Base-by-base conservation (phyloP, 306 rosid species). In the Rosa multiflora region DNA sequence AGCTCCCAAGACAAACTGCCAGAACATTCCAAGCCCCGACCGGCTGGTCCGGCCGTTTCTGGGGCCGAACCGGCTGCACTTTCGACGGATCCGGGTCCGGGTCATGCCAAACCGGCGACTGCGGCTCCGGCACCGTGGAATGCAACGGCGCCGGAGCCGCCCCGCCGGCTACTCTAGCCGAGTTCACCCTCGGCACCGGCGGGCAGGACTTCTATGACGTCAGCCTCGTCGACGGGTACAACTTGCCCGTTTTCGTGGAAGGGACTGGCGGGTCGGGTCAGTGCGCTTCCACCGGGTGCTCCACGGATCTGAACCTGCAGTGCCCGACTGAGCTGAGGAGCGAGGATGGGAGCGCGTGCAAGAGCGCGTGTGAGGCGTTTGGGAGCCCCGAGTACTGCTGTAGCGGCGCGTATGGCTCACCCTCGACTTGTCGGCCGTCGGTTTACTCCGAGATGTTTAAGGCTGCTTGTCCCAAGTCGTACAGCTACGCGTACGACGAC, bases 11-110 rank as follows among this genome's bases (percentile, higher is more conserved):
- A 7, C 90, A 84, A 47, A 77, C 97, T 42, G 85, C 93, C 0
- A 92, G 99, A 37, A 49, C 96, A 0, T 85, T 95, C 51, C 89
- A 83, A 67, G 96, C 99, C 0, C 96, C 99, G 6, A 89, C 99
- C 5, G 99, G 98, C 71, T 95, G 99, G 99, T 95, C 99, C 66
- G 99, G 99, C 3, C 91, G 99, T 0, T 95, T 95, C 90, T 95
- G 99, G 99, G 99, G 76, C 3, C 84, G 99, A 68, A 92, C 98
- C 6, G 89, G 87, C 37, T 95, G 98, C 76, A 85, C 67, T 8
- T 95, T 95, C 82, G 96, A 88, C 80, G 91, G 89, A 77, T 92
- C 97, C 77, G 90, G 88, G 0, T 40, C 90, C 26, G 98, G 97
- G 0, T 88, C 96, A 0, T 95, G 99, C n/a, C 71, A 76, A 70